Evolutionary conservation across 2,329 filamentous ascomycete species (phyloP).

Genomic region (Elsinoe fawcettii): DNA sequence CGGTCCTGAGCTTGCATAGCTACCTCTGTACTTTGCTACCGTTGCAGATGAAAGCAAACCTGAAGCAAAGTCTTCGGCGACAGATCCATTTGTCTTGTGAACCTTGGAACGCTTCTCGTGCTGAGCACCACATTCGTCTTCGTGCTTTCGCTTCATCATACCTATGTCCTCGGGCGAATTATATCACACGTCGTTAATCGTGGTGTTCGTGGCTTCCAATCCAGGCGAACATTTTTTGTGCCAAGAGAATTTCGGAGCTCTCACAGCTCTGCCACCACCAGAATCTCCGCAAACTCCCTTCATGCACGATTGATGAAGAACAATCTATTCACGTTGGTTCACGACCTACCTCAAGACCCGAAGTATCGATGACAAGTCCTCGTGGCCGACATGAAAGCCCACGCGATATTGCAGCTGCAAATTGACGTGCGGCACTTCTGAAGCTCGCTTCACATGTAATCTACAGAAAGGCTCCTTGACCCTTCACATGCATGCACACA

Average conservation of each 20-base stretch:
- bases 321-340: not conserved
- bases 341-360: not conserved
- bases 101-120: conserved; percentile 34
- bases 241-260: conserved; percentile 1
- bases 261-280: not conserved
- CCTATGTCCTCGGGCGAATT: no score
- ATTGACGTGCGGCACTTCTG: no score
- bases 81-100: not conserved
- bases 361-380: not conserved
- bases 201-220: no score
- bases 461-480: no score
- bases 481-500: no score
- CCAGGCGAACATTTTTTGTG: not conserved
- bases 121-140: conserved; percentile 21
- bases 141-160: conserved; percentile 35
- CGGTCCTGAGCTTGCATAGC: conserved; percentile 57
- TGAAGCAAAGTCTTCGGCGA: conserved; percentile 53
- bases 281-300: not conserved
- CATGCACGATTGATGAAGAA: not conserved
- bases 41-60: conserved; percentile 57
- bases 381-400: not conserved
- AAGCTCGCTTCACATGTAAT: no score
- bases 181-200: no score
- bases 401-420: not conserved
- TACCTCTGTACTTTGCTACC: conserved; percentile 51